Base-by-base conservation (phyloP, 2,329 filamentous ascomycete genomes). In the Epichloe brachyelytri region DNA sequence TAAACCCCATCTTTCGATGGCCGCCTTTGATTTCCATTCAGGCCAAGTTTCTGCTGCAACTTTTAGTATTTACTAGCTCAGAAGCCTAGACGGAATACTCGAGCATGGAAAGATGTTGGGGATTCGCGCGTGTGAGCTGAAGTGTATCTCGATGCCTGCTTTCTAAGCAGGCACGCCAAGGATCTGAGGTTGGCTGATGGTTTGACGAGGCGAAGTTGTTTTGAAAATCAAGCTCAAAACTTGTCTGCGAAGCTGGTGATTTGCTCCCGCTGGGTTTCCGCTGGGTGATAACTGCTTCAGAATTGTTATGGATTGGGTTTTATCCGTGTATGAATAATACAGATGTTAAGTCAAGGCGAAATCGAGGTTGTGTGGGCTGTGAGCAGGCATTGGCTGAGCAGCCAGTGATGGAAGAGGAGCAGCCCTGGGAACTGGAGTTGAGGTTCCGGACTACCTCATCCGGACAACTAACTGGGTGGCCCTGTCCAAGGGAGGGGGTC, bases 321-420 rank as follows among this genome's bases (percentile, higher is more conserved):
- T 1, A 49, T 49, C 38, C 47, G 37, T 49, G 38, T 48, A 40
- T 39, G 36, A 33, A 49, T 49, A 49, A 44, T 20, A 43, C 15
- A 14, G 40, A n/a, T 39, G 39, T 44, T 44, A 49, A 44, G 40
- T 39, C 40, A 33, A 36, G 40, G 39, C 40, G 26, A 10, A 49
- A 41, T 36, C 17, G 39, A 34, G 26, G 17, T 12, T 19, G 22
- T 33, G 38, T 48, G 22, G n/a, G 46, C 22, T 26, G 20, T 11
- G 15, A 19, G 17, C 14, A 20, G 33, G 10, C 19, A n/a, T 43
- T 20, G 39, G 15, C 17, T 37, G 8, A 36, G 17, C 20, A 45
- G 20, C 50, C 8, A 30, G 26, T 30, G 8, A 30, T 30, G 26
- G 8, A 51, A 30, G 45, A 19, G 30, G 39, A 43, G 22, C 22